Evolutionary conservation across 176 grass and related monocot genomes (phyloP).

Genomic region (Leersia perrieri): DNA sequence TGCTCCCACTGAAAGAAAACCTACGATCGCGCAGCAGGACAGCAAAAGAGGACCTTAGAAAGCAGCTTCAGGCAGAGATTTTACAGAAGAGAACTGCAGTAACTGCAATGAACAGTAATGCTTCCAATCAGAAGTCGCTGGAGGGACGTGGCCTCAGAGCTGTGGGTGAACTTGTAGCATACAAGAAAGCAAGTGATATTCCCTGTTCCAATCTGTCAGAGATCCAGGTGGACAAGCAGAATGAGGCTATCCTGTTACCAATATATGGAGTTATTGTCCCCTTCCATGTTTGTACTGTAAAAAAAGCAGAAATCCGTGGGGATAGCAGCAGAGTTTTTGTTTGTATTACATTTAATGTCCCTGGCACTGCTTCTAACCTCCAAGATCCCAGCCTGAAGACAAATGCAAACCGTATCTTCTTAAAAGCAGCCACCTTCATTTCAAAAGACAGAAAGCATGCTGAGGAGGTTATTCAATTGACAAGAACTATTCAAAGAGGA

Average conservation of each 20-base stretch:
- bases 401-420: slow-evolving; percentile 29
- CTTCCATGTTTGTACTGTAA: slow-evolving; percentile 71
- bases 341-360: slow-evolving; percentile 64
- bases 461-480: slow-evolving; percentile 61
- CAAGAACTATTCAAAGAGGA: slow-evolving; percentile 55
- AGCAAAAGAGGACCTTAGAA: slow-evolving; percentile 56
- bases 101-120: background rate
- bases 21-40: slow-evolving; percentile 21
- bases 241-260: slow-evolving; percentile 63
- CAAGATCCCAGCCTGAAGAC: slow-evolving; percentile 24
- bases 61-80: slow-evolving; percentile 63
- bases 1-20: slow-evolving; percentile 10
- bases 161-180: slow-evolving; percentile 55
- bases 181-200: slow-evolving; percentile 60
- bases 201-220: slow-evolving; percentile 41
- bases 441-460: slow-evolving; percentile 63
- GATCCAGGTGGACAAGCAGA: slow-evolving; percentile 64
- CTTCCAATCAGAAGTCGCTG: no score
- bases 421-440: slow-evolving; percentile 64
- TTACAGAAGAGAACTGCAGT: slow-evolving; percentile 56
- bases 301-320: slow-evolving; percentile 57
- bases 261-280: slow-evolving; percentile 69
- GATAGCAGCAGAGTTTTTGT: slow-evolving; percentile 53
- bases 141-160: slow-evolving; percentile 41
- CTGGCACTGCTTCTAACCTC: slow-evolving; percentile 48